Evolutionary conservation across 257 asterid genomes (phyloP), one percentile per base, ranked within the genome.

Genomic region (Nemophila menziesii): DNA sequence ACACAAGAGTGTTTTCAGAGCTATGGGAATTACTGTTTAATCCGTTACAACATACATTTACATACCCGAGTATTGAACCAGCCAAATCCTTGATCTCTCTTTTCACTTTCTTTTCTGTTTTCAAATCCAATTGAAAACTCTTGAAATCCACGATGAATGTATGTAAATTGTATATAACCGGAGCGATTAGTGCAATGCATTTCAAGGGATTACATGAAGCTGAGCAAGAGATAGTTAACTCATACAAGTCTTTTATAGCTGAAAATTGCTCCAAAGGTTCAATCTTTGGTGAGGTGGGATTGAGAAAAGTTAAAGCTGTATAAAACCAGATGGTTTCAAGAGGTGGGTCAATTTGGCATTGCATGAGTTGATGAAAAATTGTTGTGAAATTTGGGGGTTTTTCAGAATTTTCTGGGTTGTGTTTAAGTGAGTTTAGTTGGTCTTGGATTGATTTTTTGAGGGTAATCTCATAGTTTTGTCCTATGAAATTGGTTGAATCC

Each of bases 321-420:
- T 64, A 70, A 48, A 71, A 61, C 87, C 92, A 82, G 48, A 78
- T 55, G 55, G 79, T 54, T 71, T 79, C 94, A 44, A 78, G 68
- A 46, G 87, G 76, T 19, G 87, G 82, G 64, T 68, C 65, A 16
- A 36, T 40, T 61, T 60, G 70, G 43, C 58, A 41, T 33, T 70
- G 86, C 52, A 75, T 53, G 49, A 73, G 62, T 50, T 68, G 57
- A 16, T 46, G 46, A 48, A 82, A 72, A 26, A 43, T 57, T 9
- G 76, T 22, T 19, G 47, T 33, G 24, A 64, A 67, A 53, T 46
- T n/a, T 26, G 66, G 17, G 46, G 47, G 24, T 15, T 70, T 42
- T 21, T 23, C 48, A 47, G 55, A 7, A 29, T 29, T 24, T 24
- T 24, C 33, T 11, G 61, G 57, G 21, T 39, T 40, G 17, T 44